Percentiles rank a stretch among this genome's conserved stretches.
Conservation (phyloP, 208 protist species). For the Trypanosoma boissoni region DNA sequence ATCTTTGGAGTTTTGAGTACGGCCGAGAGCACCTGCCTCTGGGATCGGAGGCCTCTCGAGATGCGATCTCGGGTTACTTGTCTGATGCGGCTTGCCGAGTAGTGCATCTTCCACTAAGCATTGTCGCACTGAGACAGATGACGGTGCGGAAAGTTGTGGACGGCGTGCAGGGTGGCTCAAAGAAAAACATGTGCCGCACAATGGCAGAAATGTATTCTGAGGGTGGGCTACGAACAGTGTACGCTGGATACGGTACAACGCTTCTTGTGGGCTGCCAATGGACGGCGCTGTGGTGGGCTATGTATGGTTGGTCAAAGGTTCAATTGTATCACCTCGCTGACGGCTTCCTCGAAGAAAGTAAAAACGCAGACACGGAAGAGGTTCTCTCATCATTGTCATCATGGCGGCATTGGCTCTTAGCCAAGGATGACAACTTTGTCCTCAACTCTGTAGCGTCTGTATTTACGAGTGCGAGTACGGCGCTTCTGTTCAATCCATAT, state of each 20-base stretch:
- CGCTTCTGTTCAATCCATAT: constrained; percentile 83
- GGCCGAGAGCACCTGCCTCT: constrained; percentile 50
- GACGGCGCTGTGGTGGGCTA: constrained; percentile 79
- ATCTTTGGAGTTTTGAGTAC: constrained; percentile 78
- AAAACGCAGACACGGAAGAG: neutral
- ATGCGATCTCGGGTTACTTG: constrained; percentile 58
- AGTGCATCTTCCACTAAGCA: constrained; percentile 78
- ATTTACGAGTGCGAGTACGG: constrained; percentile 59
- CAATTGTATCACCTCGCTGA: constrained; percentile 36
- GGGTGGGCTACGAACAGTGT: constrained; percentile 62
- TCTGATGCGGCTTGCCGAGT: constrained; percentile 61
- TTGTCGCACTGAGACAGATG: constrained; percentile 85
- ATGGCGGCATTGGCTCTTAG: constrained; percentile 40
- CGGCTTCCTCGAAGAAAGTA: constrained; percentile 20
- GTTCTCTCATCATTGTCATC: constrained; percentile 4
- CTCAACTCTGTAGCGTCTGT: constrained; percentile 67
- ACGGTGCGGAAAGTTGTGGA: constrained; percentile 25
- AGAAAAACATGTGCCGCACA: constrained; percentile 22
- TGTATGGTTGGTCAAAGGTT: constrained; percentile 60
- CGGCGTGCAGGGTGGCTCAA: constrained; percentile 17
- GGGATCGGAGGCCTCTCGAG: constrained; percentile 27
- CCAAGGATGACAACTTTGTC: constrained; percentile 63
- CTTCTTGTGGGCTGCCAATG: constrained; percentile 78
- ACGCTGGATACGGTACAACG: constrained; percentile 75
- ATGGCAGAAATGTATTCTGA: constrained; percentile 54